phyloP scores from a whole-genome alignment of 306 rosid genomes.

The Fragaria ananassa region DNA sequence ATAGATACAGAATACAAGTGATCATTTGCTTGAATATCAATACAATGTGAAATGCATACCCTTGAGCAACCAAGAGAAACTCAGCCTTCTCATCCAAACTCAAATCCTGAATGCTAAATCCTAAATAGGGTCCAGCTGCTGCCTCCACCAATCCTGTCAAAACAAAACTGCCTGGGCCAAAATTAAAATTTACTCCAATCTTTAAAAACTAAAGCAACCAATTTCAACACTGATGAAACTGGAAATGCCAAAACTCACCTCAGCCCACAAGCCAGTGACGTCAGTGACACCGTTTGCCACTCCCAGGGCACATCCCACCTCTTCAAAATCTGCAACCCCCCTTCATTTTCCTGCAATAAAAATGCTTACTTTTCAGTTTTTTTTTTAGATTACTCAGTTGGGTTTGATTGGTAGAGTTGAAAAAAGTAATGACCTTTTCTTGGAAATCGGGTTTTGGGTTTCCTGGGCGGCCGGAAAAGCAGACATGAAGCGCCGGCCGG shows the following conservation, averaged over 20 bases:
- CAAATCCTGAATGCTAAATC: constrained; percentile 58
- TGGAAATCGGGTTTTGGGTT: constrained; percentile 40
- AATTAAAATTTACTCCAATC: constrained; percentile 32
- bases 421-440: constrained; percentile 40
- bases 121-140: constrained; percentile 77
- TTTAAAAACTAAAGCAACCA: not conserved
- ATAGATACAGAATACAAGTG: no score
- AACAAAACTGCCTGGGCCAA: constrained; percentile 98
- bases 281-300: constrained; percentile 87
- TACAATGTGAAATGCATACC: constrained; percentile 41
- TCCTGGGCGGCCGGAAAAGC: constrained; percentile 52
- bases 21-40: no score
- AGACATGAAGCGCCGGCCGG: constrained; percentile 29
- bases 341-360: constrained; percentile 52
- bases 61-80: constrained; percentile 74
- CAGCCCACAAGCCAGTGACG: constrained; percentile 85
- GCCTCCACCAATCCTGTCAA: constrained; percentile 92
- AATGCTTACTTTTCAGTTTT: not conserved
- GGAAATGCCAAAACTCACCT: constrained; percentile 46
- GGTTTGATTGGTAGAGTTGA: not conserved
- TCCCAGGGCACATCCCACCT: constrained; percentile 98
- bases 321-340: constrained; percentile 62
- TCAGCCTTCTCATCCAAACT: constrained; percentile 88
- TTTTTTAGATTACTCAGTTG: not conserved
- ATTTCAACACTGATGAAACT: not conserved